phyloP scores from a whole-genome alignment of 371 early-diverging fungal genomes.

The Rhizopus sp. region DNA sequence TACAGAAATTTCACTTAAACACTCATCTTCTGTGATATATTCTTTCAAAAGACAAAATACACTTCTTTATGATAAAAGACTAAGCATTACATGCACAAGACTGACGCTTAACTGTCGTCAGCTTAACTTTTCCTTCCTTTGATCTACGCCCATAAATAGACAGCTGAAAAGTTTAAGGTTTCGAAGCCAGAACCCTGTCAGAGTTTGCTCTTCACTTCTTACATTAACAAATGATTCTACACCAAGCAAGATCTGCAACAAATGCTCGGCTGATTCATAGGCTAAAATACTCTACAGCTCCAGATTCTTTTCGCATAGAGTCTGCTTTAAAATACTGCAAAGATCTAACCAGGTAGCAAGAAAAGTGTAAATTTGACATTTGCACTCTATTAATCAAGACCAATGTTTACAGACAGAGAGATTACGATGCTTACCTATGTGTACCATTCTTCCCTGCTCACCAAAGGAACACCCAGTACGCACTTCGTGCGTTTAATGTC shows the following conservation, averaged over 20 bases:
- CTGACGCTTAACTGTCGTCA: no score
- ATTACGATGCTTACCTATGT: slow-evolving; percentile 78
- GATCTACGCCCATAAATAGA: no score
- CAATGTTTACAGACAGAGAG: slow-evolving; percentile 49
- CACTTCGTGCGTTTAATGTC: slow-evolving; percentile 85
- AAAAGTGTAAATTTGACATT: not conserved
- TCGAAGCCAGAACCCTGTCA: no score
- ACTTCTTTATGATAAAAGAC: no score
- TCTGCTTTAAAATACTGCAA: slow-evolving; percentile 37
- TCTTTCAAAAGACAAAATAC: no score
- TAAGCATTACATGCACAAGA: no score
- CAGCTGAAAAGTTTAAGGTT: no score
- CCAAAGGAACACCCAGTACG: slow-evolving; percentile 69
- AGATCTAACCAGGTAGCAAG: slow-evolving; percentile 44
- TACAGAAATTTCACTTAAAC: no score
- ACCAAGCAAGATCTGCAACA: not conserved
- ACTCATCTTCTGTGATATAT: no score
- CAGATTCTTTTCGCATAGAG: slow-evolving; percentile 16
- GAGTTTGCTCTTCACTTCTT: not conserved
- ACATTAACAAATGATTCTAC: slow-evolving; percentile 2
- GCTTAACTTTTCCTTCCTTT: no score
- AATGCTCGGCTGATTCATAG: not conserved
- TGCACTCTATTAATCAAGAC: not conserved
- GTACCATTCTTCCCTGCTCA: slow-evolving; percentile 72
- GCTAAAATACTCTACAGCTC: slow-evolving; percentile 3